These are phyloP conservation scores for Jamesozyma rosinii DNA, from an alignment of 805 yeast species.

Conservation along the genomic window DNA sequence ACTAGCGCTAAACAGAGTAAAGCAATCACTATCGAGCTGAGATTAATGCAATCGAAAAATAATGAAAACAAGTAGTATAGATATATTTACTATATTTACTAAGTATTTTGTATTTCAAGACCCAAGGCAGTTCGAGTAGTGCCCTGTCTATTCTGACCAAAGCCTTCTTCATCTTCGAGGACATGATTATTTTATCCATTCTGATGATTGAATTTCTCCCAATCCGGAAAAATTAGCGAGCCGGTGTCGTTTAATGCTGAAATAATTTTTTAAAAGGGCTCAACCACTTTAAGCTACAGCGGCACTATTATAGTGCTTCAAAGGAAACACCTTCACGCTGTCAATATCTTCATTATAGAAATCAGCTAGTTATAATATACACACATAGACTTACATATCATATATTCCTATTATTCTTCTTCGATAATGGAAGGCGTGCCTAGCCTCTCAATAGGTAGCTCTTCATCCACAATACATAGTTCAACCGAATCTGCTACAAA, in stretches of 20 bases:
- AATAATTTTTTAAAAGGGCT: background rate
- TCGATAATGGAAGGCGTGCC: conserved; percentile 4
- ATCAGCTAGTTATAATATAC: too few relatives aligned
- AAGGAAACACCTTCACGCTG: too few relatives aligned
- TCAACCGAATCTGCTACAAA: conserved; percentile 19
- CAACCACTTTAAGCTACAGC: background rate
- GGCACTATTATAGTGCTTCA: too few relatives aligned
- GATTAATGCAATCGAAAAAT: background rate
- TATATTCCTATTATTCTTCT: background rate
- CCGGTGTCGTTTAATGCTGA: background rate
- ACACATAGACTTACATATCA: too few relatives aligned
- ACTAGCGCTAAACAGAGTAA: too few relatives aligned
- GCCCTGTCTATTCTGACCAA: too few relatives aligned
- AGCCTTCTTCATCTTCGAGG: too few relatives aligned
- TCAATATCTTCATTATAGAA: too few relatives aligned
- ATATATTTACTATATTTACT: background rate
- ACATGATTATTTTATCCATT: too few relatives aligned
- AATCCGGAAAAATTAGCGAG: background rate
- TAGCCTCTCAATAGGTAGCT: conserved; percentile 1
- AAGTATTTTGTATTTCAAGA: background rate
- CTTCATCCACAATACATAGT: conserved; percentile 15
- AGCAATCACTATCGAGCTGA: too few relatives aligned
- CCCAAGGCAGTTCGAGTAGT: too few relatives aligned
- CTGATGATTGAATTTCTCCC: too few relatives aligned
- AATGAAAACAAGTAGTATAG: background rate